Percentiles rank a stretch among this genome's conserved stretches.
phyloP scores from a whole-genome alignment of 2,329 filamentous ascomycete species.

The Gyromitra esculenta region DNA sequence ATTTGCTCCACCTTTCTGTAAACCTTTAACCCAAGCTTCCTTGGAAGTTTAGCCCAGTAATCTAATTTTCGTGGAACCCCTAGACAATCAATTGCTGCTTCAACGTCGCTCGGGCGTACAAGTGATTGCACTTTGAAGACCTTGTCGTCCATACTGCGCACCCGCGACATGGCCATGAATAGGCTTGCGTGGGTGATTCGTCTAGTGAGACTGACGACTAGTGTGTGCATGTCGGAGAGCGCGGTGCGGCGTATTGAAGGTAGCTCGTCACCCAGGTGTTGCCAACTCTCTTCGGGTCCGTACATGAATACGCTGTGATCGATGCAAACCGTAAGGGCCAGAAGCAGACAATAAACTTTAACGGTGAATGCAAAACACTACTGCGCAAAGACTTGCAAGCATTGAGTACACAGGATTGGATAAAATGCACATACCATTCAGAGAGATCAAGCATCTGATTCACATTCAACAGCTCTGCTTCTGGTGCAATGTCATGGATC shows the following conservation, averaged over 20 bases:
- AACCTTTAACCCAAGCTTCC: slow-evolving; percentile 42
- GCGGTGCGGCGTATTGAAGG: slow-evolving; percentile 52
- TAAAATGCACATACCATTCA: slow-evolving; percentile 43
- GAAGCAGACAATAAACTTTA: slow-evolving; percentile 43
- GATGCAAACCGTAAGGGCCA: slow-evolving; percentile 49
- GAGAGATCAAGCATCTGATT: slow-evolving; percentile 50
- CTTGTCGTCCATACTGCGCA: slow-evolving; percentile 35
- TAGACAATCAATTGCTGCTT: slow-evolving; percentile 48
- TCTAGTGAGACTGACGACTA: slow-evolving; percentile 49
- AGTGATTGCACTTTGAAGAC: slow-evolving; percentile 30
- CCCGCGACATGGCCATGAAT: slow-evolving; percentile 51
- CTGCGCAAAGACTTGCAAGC: slow-evolving; percentile 23
- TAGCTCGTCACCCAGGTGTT: slow-evolving; percentile 26
- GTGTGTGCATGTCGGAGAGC: slow-evolving; percentile 48
- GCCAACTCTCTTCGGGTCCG: slow-evolving; percentile 44
- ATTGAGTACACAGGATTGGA: slow-evolving; percentile 5
- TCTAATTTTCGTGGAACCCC: slow-evolving; percentile 28
- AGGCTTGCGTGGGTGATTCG: slow-evolving; percentile 49
- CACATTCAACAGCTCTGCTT: slow-evolving; percentile 52
- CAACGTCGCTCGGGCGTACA: slow-evolving; percentile 46
- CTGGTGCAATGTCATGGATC: slow-evolving; percentile 49
- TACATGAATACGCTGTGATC: slow-evolving; percentile 54
- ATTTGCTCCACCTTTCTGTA: slow-evolving; percentile 41
- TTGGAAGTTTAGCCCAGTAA: slow-evolving; percentile 49
- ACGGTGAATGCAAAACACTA: slow-evolving; percentile 31